Base-by-base conservation (phyloP, 2,329 filamentous ascomycete species). In the Arthrobotrys pseudoclavata region DNA sequence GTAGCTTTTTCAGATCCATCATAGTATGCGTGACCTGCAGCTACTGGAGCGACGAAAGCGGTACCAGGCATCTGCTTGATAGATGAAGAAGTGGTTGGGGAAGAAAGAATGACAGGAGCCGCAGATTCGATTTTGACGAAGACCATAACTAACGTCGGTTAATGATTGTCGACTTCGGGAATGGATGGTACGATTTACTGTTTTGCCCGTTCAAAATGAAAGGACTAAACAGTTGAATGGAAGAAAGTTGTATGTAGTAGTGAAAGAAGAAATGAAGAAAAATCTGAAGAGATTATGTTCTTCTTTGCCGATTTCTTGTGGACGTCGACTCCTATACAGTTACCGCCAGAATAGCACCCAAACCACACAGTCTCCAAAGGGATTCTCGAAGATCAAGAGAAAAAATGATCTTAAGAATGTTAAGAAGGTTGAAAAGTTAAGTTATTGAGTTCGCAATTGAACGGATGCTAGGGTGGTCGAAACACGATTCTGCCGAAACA, bases 401-500 rank as follows among this genome's bases (percentile, higher is more conserved):
- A 31, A 48, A 18, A n/a, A 6, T 80, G 80, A 69, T 64, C 81
- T 61, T 80, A 70, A 74, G 81, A 75, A 78, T 77, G 82, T 83
- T 83, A 80, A 82, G 48, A 72, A 67, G 63, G 50, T 67, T 69
- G 55, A 64, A 47, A 60, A 42, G 34, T 26, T 52, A 31, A 64
- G 66, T 48, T 69, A 76, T 42, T 60, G 31, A 40, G 82, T 82
- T 82, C 82, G 83, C 80, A 80, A 55, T 76, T 76, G 72, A 66
- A 69, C 63, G 22, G 52, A 84, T 91, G 87, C 94, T 98, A 98
- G 85, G 96, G 96, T 86, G 96, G 96, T 89, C 93, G 91, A 87
- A 94, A 97, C 86, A 91, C 92, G 88, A 93, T 92, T 89, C 93
- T 91, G 91, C 91, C 93, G 89, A 92, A 88, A 88, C 88, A 91